Evolutionary conservation across 345 rosid genomes (phyloP).

Genomic region (Psidium guajava): DNA sequence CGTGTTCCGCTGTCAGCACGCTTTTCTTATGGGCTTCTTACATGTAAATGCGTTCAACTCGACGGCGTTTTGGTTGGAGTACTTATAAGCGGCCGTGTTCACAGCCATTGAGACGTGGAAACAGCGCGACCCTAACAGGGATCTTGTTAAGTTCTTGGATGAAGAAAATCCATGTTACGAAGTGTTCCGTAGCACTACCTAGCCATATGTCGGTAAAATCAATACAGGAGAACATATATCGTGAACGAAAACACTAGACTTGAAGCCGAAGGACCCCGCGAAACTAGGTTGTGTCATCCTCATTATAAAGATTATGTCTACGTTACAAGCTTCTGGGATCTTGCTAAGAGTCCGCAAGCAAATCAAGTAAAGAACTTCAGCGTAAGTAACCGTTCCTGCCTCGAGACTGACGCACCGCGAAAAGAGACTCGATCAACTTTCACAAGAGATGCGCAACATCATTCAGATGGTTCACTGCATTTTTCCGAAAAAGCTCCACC

Average conservation of each 20-base stretch:
- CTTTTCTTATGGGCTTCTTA: background rate
- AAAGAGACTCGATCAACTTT: background rate
- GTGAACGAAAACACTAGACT: background rate
- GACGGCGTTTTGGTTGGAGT: background rate
- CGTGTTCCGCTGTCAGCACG: background rate
- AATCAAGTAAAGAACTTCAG: background rate
- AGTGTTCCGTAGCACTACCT: background rate
- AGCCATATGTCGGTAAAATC: background rate
- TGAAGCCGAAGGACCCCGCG: background rate
- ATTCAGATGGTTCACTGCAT: background rate
- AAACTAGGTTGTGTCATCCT: background rate
- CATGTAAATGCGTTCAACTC: background rate
- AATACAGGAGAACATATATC: background rate
- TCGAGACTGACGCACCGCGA: background rate
- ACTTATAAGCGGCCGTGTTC: background rate
- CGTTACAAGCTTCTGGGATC: background rate
- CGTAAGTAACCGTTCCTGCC: background rate
- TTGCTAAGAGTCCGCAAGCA: background rate
- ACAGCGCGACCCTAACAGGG: background rate
- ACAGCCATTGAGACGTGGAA: background rate
- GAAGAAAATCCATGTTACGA: background rate
- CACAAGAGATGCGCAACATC: background rate
- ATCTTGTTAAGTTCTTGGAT: background rate
- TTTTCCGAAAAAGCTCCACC: background rate
- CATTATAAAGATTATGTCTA: background rate